Evolutionary conservation across 2,329 filamentous ascomycete genomes (phyloP), one percentile per base, ranked within the genome.

Genomic region (Basipetospora chlamydospora): DNA sequence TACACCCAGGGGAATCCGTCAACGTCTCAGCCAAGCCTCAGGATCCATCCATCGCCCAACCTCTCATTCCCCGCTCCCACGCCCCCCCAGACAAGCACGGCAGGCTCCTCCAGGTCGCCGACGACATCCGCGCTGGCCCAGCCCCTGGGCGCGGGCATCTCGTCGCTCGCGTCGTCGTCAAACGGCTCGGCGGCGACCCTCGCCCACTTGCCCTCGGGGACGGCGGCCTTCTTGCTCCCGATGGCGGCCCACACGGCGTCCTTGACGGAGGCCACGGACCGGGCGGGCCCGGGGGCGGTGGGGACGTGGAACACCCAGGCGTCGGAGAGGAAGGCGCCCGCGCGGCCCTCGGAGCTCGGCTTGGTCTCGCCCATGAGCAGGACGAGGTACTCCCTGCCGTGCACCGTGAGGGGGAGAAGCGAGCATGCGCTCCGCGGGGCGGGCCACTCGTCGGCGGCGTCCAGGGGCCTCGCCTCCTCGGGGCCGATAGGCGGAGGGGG

Each of bases 271-370:
- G 70, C 70, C 1, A 64, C 57, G 11, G 66, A 68, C 60, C 67
- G 64, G 39, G 66, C 63, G 32, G 63, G 51, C 8, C 26, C 33
- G 8, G 15, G 16, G 70, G 63, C 8, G 70, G 25, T 38, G n/a
- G 41, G 72, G 13, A 75, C 62, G 53, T 75, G 69, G 54, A 75
- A 79, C 12, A 66, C 63, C 76, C 76, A 80, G 13, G 76, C 65
- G 48, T 80, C 74, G 42, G 61, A 55, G 55, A 63, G 66, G 51
- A 73, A 76, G 40, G 59, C 62, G 17, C 67, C 70, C 2, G 67
- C 64, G 45, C 71, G 63, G 20, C 67, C 69, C 2, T 61, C 51
- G 10, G 53, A 47, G 43, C 63, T 66, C 3, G 70, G 62, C 28
- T 59, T 54, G 17, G 58, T 53, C 54, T 79, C 72, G 30, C 76